Evolutionary conservation across 768 basidiomycete genomes (phyloP), one percentile per base, ranked within the genome.

Genomic region (Macrolepiota dolichaula): DNA sequence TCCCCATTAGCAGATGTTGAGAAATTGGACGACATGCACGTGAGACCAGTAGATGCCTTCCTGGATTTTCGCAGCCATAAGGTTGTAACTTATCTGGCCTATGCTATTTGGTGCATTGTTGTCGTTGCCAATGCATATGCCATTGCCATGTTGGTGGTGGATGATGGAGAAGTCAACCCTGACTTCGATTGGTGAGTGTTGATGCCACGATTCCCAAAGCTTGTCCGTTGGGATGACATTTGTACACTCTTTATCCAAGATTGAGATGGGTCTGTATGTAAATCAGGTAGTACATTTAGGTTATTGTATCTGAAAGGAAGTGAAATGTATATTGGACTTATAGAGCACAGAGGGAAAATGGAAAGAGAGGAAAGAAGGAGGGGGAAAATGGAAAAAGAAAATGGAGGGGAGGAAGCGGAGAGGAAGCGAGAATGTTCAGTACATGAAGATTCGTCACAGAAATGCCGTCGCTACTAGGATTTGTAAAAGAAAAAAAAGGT

Each of bases 81-180:
- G 42, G 17, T 74, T 5, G 59, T 81, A n/a, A 77, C 76, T 17
- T 55, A 62, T 4, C 40, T 81, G 19, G 76, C 82, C n/a, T 84
- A 81, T 60, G 60, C 69, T 4, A 72, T 85, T 25, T 84, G 80
- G 74, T 67, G 68, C 2, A 71, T 84, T 36, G 75, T 85, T 2
- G 55, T 80, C n/a, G 60, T 79, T 29, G 83, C 84, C 15, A 85
- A 85, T 62, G 70, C 65, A 19, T 85, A 85, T 67, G 84, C 81
- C 25, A 78, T 85, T 46, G 79, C 77, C 4, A 74, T 77, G 71
- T 68, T 85, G 13, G 55, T 70, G 46, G 15, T 69, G 36, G 37
- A 62, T 7, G 46, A n/a, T 44, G 32, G 52, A 47, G 38, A 35
- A 27, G 32, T 51, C 44, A 46, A n/a, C 22, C 10, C 37, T 50